Evolutionary conservation across 2,329 filamentous ascomycete genomes (phyloP), one percentile per base, ranked within the genome.

Genomic region (Colletotrichum nymphaeae): DNA sequence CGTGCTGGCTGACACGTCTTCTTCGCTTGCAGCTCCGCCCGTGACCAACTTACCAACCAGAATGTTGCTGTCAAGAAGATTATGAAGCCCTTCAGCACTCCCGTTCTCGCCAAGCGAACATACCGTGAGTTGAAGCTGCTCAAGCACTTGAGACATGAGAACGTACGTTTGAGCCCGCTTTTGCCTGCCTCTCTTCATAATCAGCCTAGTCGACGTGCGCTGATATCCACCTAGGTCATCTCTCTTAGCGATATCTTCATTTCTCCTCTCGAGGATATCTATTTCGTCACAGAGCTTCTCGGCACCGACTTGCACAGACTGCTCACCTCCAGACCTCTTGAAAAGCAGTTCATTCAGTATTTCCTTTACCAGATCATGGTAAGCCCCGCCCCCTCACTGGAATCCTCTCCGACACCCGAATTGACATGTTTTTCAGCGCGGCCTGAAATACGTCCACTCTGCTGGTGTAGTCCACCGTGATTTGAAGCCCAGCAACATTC

Each of bases 21-120:
- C 55, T 3, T 11, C 49, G 35, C 67, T 66, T 52, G 32, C 76
- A 98, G 96, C 86, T 98, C 97, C 76, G 97, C 97, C 72, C 96
- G 95, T 86, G 97, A 99, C 84, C 95, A 98, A 87, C 95, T 99
- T 85, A 98, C 97, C 74, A 94, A 91, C 83, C 95, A 98, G 84
- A 95, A 95, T 85, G 97, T 99, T 75, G 97, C 97, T 73, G 95
- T 99, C 83, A 99, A 99, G 91, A 99, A 99, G 91, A 99, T 99
- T 82, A 98, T 99, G 96, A 99, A 98, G 88, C 97, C 97, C 11
- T 99, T 99, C 86, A 98, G 95, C 89, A 99, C 97, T n/a, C 95
- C 97, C 1, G 97, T 99, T 72, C 89, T 99, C 60, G 97, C 97
- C 72, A 99, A 99, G 88, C 91, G 97, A 82, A 99, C 97, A 77